phyloP scores from a whole-genome alignment of 495 filamentous ascomycete genomes.

The Echria macrotheca region DNA sequence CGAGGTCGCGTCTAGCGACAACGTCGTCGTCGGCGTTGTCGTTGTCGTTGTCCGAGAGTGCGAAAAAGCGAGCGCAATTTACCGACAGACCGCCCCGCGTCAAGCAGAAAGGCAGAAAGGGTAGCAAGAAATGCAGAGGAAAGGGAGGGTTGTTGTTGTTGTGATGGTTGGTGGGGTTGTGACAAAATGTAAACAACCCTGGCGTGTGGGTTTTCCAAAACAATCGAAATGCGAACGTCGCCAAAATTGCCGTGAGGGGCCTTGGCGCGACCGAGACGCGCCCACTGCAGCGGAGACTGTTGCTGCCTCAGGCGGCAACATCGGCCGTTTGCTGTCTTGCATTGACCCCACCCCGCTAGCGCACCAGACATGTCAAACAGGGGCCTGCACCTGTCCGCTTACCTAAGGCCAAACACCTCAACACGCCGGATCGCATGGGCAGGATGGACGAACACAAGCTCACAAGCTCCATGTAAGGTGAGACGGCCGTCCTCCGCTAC shows the following conservation, averaged over 20 bases:
- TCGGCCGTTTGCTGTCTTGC: background rate
- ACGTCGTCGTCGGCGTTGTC: background rate
- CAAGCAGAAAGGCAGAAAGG: background rate
- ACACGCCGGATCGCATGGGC: no score
- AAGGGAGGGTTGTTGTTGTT: background rate
- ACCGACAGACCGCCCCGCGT: background rate
- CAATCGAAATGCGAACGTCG: background rate
- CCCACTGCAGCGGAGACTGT: background rate
- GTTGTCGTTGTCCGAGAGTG: background rate
- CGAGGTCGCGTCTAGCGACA: no score
- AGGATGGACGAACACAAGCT: no score
- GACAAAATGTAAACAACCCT: constrained; percentile 6
- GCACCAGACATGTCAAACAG: background rate
- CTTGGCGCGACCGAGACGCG: constrained; percentile 2
- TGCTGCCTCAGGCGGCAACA: constrained; percentile 2
- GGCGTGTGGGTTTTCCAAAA: background rate
- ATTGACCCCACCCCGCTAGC: no score
- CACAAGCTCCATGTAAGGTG: no score
- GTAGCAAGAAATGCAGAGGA: background rate
- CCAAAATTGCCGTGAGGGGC: background rate
- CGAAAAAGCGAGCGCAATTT: background rate
- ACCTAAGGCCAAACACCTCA: no score
- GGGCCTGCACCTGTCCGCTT: background rate
- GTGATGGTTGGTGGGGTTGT: constrained; percentile 5
- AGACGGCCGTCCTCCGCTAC: no score